Conservation (phyloP, 1,139 yeast species). For the Suhomyces guaymorum region DNA sequence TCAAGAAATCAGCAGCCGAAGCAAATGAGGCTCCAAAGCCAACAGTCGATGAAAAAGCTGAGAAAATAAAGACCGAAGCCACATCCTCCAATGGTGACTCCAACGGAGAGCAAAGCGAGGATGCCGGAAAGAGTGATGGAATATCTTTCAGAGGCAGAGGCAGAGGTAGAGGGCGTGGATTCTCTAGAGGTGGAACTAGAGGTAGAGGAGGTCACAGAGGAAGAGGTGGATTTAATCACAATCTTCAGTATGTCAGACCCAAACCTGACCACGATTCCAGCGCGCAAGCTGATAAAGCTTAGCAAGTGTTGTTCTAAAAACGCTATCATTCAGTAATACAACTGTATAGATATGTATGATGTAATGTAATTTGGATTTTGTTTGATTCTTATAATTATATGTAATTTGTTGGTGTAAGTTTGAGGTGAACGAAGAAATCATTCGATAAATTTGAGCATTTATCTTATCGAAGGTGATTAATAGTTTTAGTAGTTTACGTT, state of each 20-base stretch:
- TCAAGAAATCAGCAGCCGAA: no score
- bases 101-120: no score
- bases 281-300: slow-evolving; percentile 2
- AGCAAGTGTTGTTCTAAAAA: background rate
- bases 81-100: background rate
- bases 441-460: no score
- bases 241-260: slow-evolving; percentile 32
- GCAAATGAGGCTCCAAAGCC: no score
- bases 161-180: slow-evolving; percentile 22
- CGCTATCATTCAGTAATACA: slow-evolving; percentile 8
- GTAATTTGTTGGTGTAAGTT: no score
- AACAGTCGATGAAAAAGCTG: slow-evolving; percentile 1
- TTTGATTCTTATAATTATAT: no score
- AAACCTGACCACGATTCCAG: slow-evolving; percentile 15
- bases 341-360: slow-evolving; percentile 14
- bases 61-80: background rate
- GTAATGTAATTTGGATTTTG: slow-evolving; percentile 8
- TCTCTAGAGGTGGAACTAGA: slow-evolving; percentile 15
- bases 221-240: slow-evolving; percentile 18
- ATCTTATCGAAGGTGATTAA: no score
- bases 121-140: no score
- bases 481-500: no score
- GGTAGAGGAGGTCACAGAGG: slow-evolving; percentile 15
- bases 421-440: slow-evolving; percentile 1
- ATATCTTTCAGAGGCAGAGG: slow-evolving; percentile 18